These are phyloP conservation scores for Ziziphus jujuba DNA, from an alignment of 306 rosid species.

Conservation along the genomic window DNA sequence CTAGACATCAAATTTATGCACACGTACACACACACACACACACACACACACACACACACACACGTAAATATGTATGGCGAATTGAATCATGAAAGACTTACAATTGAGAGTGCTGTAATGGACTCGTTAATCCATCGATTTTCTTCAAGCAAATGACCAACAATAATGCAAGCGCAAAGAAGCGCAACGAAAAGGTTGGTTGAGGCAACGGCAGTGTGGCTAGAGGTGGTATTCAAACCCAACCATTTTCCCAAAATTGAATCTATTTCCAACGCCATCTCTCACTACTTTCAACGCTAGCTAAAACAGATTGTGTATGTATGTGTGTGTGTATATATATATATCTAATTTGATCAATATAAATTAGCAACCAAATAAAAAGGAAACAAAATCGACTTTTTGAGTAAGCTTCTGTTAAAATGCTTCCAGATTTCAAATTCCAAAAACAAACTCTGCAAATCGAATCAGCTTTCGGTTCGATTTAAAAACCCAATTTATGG, in stretches of 20 bases:
- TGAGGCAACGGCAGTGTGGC: slow-evolving; percentile 81
- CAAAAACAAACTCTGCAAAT: not conserved
- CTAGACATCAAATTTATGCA: too few relatives aligned
- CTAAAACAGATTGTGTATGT: too few relatives aligned
- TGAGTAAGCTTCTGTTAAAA: slow-evolving; percentile 16
- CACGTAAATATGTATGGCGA: not conserved
- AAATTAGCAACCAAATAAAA: not conserved
- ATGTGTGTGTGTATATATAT: too few relatives aligned
- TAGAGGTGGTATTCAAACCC: slow-evolving; percentile 44
- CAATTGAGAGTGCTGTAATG: slow-evolving; percentile 86
- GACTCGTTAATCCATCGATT: slow-evolving; percentile 93
- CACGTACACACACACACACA: too few relatives aligned
- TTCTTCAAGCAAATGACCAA: slow-evolving; percentile 87
- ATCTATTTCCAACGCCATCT: slow-evolving; percentile 22
- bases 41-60: too few relatives aligned
- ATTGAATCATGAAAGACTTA: slow-evolving; percentile 32
- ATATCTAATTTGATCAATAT: not conserved
- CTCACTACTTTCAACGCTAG: too few relatives aligned
- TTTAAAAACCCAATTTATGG: not conserved
- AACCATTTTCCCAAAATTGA: slow-evolving; percentile 15
- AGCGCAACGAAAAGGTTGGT: slow-evolving; percentile 86
- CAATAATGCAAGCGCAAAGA: slow-evolving; percentile 77
- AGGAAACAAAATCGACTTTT: too few relatives aligned
- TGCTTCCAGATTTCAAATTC: slow-evolving; percentile 2
- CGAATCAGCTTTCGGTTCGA: not conserved